phyloP scores from a whole-genome alignment of 495 filamentous ascomycete genomes.

The Neurospora sp. region DNA sequence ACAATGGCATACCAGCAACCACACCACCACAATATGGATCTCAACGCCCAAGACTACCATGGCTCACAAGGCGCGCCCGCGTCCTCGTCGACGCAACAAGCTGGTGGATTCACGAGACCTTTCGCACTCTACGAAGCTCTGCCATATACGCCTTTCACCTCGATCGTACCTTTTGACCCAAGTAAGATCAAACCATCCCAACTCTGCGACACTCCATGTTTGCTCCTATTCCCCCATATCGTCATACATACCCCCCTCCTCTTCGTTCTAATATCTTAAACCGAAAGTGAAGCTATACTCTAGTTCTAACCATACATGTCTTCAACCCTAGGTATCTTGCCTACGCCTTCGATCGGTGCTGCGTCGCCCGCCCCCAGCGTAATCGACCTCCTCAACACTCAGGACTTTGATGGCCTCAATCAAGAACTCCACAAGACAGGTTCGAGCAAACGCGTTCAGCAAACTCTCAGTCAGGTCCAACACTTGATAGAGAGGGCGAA shows the following conservation, averaged over 20 bases:
- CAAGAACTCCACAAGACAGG: conserved; percentile 32
- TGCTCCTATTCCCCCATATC: background rate
- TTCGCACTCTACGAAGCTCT: conserved; percentile 71
- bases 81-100: background rate
- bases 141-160: conserved; percentile 84
- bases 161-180: conserved; percentile 75
- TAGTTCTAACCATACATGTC: conserved; percentile 2
- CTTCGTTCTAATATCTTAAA: background rate
- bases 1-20: conserved; percentile 29
- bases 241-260: background rate
- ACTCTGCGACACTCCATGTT: background rate
- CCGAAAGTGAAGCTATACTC: background rate
- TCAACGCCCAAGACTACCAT: background rate
- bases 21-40: conserved; percentile 5
- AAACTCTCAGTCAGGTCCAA: conserved; percentile 54
- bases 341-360: conserved; percentile 51
- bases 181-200: conserved; percentile 39
- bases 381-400: conserved; percentile 32
- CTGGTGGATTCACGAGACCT: conserved; percentile 16
- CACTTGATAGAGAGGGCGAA: conserved; percentile 57
- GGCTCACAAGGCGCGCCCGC: background rate
- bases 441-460: conserved; percentile 32
- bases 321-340: conserved; percentile 49
- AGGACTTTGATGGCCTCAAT: conserved; percentile 42
- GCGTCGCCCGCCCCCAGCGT: conserved; percentile 37